Conservation (phyloP, 2,329 filamentous ascomycete genomes). For the Aspergillus udagawae region DNA sequence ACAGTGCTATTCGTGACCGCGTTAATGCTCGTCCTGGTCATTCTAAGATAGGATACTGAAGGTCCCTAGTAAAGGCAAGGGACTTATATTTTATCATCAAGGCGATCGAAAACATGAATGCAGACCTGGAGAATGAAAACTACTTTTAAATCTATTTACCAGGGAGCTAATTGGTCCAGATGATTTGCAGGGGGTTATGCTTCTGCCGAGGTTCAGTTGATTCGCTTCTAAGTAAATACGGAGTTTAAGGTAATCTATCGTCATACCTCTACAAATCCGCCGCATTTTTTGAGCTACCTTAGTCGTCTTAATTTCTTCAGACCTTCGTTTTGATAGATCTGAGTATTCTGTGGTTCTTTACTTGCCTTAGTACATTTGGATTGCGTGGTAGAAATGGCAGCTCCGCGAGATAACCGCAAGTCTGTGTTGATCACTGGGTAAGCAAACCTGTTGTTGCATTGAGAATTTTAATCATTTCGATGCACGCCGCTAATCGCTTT, state of each 20-base stretch:
- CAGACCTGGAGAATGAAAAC: neutral
- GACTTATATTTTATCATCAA: neutral
- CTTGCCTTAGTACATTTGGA: neutral
- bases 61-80: too few relatives aligned
- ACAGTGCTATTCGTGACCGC: too few relatives aligned
- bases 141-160: too few relatives aligned
- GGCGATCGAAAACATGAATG: neutral
- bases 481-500: neutral
- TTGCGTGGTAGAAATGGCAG: conserved; percentile 17
- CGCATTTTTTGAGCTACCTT: too few relatives aligned
- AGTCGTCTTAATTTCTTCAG: too few relatives aligned
- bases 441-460: conserved; percentile 5
- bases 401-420: conserved; percentile 28
- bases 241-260: too few relatives aligned
- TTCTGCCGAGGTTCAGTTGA: neutral
- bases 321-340: neutral
- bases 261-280: too few relatives aligned
- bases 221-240: neutral
- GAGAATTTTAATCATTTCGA: neutral
- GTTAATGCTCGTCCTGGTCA: too few relatives aligned
- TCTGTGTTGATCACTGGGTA: conserved; percentile 43
- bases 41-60: too few relatives aligned
- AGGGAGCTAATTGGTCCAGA: neutral
- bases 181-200: neutral
- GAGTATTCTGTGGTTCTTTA: neutral